Conservation (phyloP, 495 filamentous ascomycete genomes). For the Platismatia glauca region DNA sequence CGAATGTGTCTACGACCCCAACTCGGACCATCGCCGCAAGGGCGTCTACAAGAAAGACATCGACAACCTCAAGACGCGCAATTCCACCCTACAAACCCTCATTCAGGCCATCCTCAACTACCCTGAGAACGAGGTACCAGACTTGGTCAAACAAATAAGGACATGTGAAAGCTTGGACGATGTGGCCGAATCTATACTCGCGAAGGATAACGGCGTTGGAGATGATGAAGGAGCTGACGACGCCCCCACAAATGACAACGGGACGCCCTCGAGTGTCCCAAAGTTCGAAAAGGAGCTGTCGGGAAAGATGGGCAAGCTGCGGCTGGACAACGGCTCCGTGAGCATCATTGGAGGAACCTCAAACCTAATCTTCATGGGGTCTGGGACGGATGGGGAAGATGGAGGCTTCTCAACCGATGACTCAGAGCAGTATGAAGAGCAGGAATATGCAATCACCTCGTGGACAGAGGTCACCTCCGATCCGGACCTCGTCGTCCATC, state of each 20-base stretch:
- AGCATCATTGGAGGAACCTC: slow-evolving; percentile 94
- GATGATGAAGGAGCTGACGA: slow-evolving; percentile 38
- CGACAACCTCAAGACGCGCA: slow-evolving; percentile 76
- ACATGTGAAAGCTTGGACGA: slow-evolving; percentile 85
- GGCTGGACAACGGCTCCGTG: slow-evolving; percentile 79
- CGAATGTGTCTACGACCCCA: slow-evolving; percentile 72
- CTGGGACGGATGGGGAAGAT: slow-evolving; percentile 37
- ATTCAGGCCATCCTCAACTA: slow-evolving; percentile 86
- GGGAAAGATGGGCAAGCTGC: slow-evolving; percentile 85
- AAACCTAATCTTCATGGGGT: slow-evolving; percentile 77
- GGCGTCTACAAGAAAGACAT: slow-evolving; percentile 95
- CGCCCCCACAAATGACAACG: slow-evolving; percentile 29
- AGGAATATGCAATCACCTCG: slow-evolving; percentile 59
- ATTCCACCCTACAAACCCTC: slow-evolving; percentile 81
- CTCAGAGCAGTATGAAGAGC: slow-evolving; percentile 39
- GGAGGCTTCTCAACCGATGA: slow-evolving; percentile 38
- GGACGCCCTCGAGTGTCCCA: slow-evolving; percentile 35
- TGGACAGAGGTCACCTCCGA: slow-evolving; percentile 88
- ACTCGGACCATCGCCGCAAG: slow-evolving; percentile 89
- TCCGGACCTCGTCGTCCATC: slow-evolving; percentile 67
- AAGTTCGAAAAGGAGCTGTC: slow-evolving; percentile 81
- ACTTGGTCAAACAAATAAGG: slow-evolving; percentile 76
- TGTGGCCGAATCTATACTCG: slow-evolving; percentile 72
- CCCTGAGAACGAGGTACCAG: slow-evolving; percentile 69
- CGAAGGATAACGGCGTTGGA: slow-evolving; percentile 37